Percentiles rank a stretch among this genome's conserved stretches.
Conservation (phyloP, 305 asterid genomes). For the Solanum hybrid region DNA sequence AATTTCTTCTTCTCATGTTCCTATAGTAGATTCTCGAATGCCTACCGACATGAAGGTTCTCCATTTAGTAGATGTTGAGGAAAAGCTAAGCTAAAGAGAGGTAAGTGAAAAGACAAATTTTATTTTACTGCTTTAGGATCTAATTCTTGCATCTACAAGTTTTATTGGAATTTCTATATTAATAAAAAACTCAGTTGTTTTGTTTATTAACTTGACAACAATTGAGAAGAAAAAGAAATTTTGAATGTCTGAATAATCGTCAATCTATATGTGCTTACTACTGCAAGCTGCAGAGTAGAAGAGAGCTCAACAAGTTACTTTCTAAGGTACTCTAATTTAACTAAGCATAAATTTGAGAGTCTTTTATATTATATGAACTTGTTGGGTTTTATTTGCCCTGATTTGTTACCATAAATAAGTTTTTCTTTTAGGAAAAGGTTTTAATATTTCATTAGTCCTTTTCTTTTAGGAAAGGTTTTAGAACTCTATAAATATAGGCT, state of each 20-base stretch:
- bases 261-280: neutral
- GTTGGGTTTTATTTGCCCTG: too few relatives aligned
- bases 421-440: too few relatives aligned
- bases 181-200: too few relatives aligned
- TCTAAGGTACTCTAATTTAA: neutral
- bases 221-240: neutral
- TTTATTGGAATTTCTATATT: too few relatives aligned
- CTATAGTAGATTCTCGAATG: neutral
- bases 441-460: too few relatives aligned
- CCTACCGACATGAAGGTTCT: neutral
- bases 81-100: neutral
- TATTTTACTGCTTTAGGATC: neutral
- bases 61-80: neutral
- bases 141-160: neutral
- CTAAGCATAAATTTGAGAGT: neutral
- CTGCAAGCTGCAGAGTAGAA: neutral
- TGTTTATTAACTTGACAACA: neutral
- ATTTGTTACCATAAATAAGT: too few relatives aligned
- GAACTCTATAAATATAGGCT: too few relatives aligned
- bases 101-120: neutral
- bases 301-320: neutral
- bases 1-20: neutral
- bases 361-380: neutral
- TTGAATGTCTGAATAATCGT: neutral
- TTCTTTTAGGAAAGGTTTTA: too few relatives aligned